These are phyloP conservation scores for Aethionema arabicum DNA, from an alignment of 345 rosid genomes.

Conservation along the genomic window DNA sequence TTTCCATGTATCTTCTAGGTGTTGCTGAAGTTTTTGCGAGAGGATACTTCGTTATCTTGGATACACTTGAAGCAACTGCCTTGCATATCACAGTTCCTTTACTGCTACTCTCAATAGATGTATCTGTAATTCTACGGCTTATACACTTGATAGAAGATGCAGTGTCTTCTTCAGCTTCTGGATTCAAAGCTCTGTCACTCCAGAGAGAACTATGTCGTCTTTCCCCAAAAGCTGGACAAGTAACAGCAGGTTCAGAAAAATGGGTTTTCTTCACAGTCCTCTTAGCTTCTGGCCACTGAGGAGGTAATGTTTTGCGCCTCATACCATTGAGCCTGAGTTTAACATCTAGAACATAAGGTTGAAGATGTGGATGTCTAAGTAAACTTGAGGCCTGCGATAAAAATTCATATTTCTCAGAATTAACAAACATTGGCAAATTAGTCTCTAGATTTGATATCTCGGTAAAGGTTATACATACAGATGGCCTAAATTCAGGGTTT, in stretches of 20 bases:
- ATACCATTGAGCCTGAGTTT: slow-evolving; percentile 65
- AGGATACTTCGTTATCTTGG: slow-evolving; percentile 40
- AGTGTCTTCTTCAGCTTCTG: slow-evolving; percentile 69
- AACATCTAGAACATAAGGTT: slow-evolving; percentile 63
- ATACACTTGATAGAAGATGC: slow-evolving; percentile 41
- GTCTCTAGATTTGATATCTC: not conserved
- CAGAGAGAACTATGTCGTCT: slow-evolving; percentile 47
- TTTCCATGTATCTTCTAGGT: slow-evolving; percentile 42
- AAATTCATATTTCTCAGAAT: not conserved
- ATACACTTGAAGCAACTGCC: slow-evolving; percentile 46
- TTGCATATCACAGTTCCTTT: slow-evolving; percentile 69
- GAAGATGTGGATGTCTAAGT: slow-evolving; percentile 70
- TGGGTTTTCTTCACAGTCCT: slow-evolving; percentile 50
- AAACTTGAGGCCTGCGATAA: slow-evolving; percentile 69
- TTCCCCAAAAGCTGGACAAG: slow-evolving; percentile 33
- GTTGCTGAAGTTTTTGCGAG: slow-evolving; percentile 44
- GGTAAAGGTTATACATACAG: slow-evolving; percentile 47
- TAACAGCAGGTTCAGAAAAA: slow-evolving; percentile 43
- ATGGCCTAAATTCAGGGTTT: slow-evolving; percentile 86
- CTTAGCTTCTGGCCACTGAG: slow-evolving; percentile 58
- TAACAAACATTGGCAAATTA: not conserved
- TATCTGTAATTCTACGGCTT: slow-evolving; percentile 45
- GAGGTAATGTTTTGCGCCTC: slow-evolving; percentile 58
- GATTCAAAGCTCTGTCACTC: slow-evolving; percentile 68
- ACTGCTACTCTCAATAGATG: slow-evolving; percentile 54